A percentile compares a stretch with the other conserved stretches of the same genome.
Conservation (phyloP, 1,284 basidiomycete genomes). For the Rhodotorula sp. region DNA sequence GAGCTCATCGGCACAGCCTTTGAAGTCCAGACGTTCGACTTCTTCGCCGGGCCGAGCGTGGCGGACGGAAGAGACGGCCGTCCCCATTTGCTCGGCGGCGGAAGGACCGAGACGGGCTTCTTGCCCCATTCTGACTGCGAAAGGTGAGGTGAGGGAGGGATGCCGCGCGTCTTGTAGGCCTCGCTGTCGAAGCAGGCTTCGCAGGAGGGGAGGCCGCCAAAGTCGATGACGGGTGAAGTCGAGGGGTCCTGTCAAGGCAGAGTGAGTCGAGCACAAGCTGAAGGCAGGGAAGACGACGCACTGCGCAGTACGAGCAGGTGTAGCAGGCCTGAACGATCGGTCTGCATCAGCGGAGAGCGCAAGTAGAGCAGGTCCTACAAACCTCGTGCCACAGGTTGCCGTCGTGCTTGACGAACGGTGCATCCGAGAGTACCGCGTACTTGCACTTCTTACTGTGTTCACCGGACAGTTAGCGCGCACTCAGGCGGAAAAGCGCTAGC, state of each 20-base stretch:
- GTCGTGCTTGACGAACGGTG: conserved; percentile 32
- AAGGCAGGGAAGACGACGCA: not conserved
- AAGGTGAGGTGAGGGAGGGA: conserved; percentile 29
- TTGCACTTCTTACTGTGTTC: conserved; percentile 33
- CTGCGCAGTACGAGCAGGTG: conserved; percentile 33
- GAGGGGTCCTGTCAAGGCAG: conserved; percentile 4
- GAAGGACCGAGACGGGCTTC: not conserved
- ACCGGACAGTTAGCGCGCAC: not conserved
- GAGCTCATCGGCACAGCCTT: not conserved
- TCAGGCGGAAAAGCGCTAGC: not conserved
- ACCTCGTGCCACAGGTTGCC: conserved; percentile 32
- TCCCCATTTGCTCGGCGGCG: conserved; percentile 30
- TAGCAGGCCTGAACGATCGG: conserved; percentile 17
- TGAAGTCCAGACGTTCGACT: conserved; percentile 14
- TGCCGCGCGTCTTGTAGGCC: conserved; percentile 21
- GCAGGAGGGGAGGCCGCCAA: conserved; percentile 29
- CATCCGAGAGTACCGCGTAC: conserved; percentile 31
- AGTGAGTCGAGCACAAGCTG: too few species aligned
- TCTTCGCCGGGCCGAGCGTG: not conserved
- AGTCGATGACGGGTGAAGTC: conserved; percentile 27
- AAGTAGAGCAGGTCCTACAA: not conserved
- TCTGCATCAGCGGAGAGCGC: too few species aligned
- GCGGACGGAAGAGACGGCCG: conserved; percentile 1
- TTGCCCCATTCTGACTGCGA: conserved; percentile 7
- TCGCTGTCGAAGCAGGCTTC: conserved; percentile 37